Evolutionary conservation across 371 early-diverging fungal genomes (phyloP), one percentile per base, ranked within the genome.

Genomic region (Circinella minor): DNA sequence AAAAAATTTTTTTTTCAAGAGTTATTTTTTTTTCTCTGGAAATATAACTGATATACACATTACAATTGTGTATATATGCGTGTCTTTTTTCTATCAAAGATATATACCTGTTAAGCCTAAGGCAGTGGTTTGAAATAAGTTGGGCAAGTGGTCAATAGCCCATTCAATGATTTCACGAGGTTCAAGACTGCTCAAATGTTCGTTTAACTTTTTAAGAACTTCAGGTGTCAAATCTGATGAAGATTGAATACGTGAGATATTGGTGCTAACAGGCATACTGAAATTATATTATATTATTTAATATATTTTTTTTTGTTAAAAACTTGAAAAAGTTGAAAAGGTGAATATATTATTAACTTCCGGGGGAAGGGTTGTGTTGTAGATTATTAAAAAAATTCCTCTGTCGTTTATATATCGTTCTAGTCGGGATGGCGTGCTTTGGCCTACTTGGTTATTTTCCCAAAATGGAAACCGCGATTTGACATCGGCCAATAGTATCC

Each of bases 71-170:
- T n/a, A 14, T 37, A 38, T 18, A 68, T 38, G 55, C 11, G 27
- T 66, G n/a, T 36, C n/a, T 63, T 68, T 4, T 15, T 27, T 64
- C 48, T 63, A 14, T n/a, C 37, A 13, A 14, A 18, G 36, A 46
- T 37, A 39, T 47, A 54, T 72, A 80, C 83, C 88, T 18, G 95
- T 93, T 61, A 93, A 88, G 6, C 97, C 97, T 79, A 97, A 95
- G 47, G 96, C 95, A 39, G 97, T 96, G 57, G 95, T 95, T 77
- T 97, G 97, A 73, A 88, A 92, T 43, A 97, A 83, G 49, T 88
- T 87, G n/a, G 91, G 93, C 48, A 96, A 81, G 7, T 91, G 86
- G 66, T 91, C 79, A 63, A 91, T 85, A 65, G 95, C 96, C 97
- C 97, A 97, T 62, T 91, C 89, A 47, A 97, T 84, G 73, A 97